These are phyloP conservation scores for Entonaema liquescens DNA, from an alignment of 495 filamentous ascomycete genomes.

Conservation along the genomic window DNA sequence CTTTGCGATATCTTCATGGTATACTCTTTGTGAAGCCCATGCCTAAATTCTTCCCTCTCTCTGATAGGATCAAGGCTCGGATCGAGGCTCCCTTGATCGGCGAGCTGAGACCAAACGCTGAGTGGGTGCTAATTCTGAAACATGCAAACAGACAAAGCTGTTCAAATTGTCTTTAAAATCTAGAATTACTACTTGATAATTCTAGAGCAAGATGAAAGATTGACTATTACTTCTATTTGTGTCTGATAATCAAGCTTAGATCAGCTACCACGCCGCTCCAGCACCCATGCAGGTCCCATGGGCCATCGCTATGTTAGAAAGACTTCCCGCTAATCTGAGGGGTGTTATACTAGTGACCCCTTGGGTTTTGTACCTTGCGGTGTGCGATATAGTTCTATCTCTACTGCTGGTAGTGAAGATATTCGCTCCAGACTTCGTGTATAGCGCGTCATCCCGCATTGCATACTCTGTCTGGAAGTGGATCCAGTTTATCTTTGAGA, in stretches of 20 bases:
- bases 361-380: conserved; percentile 59
- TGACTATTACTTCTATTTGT: neutral
- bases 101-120: conserved; percentile 4
- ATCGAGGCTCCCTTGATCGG: conserved; percentile 13
- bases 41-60: conserved; percentile 1
- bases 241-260: neutral
- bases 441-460: conserved; percentile 59
- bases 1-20: neutral
- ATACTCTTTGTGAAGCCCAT: neutral
- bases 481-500: conserved; percentile 62
- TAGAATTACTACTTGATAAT: conserved; percentile 1
- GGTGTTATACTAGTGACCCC: conserved; percentile 56
- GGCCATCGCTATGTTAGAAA: conserved; percentile 29
- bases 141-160: neutral
- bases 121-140: conserved; percentile 15
- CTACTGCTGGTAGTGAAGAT: conserved; percentile 59
- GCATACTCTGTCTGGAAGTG: conserved; percentile 61
- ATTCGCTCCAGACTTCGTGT: conserved; percentile 56
- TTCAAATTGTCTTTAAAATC: neutral
- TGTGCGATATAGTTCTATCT: conserved; percentile 61
- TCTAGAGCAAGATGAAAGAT: neutral
- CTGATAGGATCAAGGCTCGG: neutral
- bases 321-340: conserved; percentile 47
- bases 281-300: conserved; percentile 13
- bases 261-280: neutral